Evolutionary conservation across 192 early-diverging fungal species (phyloP), one percentile per base, ranked within the genome.

Genomic region (Linnemannia zychae): DNA sequence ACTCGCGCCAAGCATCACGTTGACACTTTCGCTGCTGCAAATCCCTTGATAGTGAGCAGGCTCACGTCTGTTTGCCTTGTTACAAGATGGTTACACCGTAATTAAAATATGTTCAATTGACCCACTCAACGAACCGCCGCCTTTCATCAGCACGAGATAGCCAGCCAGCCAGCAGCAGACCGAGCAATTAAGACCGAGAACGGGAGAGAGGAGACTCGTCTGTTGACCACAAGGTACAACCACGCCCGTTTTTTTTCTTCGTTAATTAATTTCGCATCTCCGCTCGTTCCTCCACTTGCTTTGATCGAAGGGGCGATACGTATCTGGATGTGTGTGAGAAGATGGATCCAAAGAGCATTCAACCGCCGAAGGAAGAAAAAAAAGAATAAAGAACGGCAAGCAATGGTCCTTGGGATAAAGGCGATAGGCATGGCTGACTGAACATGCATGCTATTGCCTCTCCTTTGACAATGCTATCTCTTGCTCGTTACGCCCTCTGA

Each of bases 1-100:
- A 63, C 57, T 63, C 57, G 12, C 57, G 57, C 57, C 57, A 63
- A 63, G 57, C 57, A 63, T 63, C 40, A 44, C 40, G 9, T 44
- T 9, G 9, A 44, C 40, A 44, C 3, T 44, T 9, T 9, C 40
- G 9, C 9, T 44, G 40, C 40, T 44, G 40, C 40, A 44, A 6
- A 9, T 44, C 40, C 40, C 24, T 28, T 63, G 24, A 63, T 63
- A 15, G 48, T 11, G 57, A 63, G 57, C 57, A 63, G 57, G 57
- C 57, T 63, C 57, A 44, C 40, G 40, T 44, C 40, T 44, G 40
- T 44, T 44, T 13, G 1, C 28, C 9, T 31, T 52, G 5, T 20
- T 20, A 52, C 20, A 28, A 12, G 28, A 63, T 63, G 57, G 57
- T 63, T 63, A 63, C 57, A 63, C 57, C 28, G 13, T 2, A 13